These are phyloP conservation scores for Erythrophleum fordii DNA, from an alignment of 306 rosid genomes.

Conservation along the genomic window DNA sequence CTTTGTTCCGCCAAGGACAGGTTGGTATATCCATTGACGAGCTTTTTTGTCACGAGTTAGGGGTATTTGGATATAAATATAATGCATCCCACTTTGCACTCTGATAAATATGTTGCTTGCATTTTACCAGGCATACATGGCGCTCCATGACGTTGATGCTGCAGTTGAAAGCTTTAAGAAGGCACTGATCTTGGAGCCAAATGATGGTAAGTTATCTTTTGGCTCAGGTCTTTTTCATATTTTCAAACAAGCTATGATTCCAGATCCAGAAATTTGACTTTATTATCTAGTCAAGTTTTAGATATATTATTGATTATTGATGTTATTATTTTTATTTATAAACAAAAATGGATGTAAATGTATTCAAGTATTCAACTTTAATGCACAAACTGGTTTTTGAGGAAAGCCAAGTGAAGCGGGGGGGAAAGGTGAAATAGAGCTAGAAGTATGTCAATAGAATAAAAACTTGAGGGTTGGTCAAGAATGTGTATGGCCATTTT, in stretches of 20 bases:
- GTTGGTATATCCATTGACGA: slow-evolving; percentile 54
- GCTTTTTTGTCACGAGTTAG: not conserved
- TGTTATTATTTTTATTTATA: not conserved
- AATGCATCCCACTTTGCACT: slow-evolving; percentile 16
- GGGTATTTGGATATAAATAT: not conserved
- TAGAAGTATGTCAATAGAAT: not conserved
- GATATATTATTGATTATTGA: not conserved
- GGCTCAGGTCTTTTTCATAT: slow-evolving; percentile 2
- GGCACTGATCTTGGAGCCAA: slow-evolving; percentile 83
- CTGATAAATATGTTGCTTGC: slow-evolving; percentile 33
- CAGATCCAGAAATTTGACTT: not conserved
- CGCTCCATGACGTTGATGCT: slow-evolving; percentile 83
- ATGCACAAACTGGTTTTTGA: not conserved
- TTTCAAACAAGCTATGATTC: not conserved
- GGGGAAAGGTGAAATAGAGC: not conserved
- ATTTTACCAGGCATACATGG: slow-evolving; percentile 70
- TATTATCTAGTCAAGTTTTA: not conserved
- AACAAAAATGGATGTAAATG: slow-evolving; percentile 1
- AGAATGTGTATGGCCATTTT: slow-evolving; percentile 2
- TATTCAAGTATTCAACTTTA: not conserved
- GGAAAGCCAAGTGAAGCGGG: not conserved
- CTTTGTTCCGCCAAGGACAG: slow-evolving; percentile 97
- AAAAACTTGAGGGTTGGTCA: not conserved
- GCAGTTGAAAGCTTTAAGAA: slow-evolving; percentile 84
- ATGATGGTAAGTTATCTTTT: slow-evolving; percentile 66